Percentiles rank a stretch among this genome's conserved stretches.
Evolutionary conservation across 1,139 yeast genomes (phyloP).

Genomic region (Zygosaccharomyces sapae): DNA sequence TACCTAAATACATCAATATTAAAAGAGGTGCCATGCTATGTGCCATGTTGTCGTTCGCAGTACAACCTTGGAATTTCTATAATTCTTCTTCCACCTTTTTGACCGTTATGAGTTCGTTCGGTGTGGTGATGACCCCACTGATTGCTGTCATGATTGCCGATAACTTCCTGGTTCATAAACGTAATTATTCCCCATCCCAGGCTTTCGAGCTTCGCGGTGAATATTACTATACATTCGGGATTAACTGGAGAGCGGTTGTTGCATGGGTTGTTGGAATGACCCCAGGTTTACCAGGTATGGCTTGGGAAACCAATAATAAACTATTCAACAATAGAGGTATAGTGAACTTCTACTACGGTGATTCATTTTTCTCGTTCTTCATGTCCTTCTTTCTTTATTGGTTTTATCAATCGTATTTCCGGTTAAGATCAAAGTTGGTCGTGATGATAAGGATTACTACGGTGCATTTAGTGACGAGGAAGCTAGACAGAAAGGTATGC

Average conservation of each 20-base stretch:
- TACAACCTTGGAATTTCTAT: conserved; percentile 49
- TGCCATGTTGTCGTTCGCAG: conserved; percentile 43
- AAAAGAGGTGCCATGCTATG: conserved; percentile 47
- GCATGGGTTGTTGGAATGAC: conserved; percentile 42
- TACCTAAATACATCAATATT: conserved; percentile 49
- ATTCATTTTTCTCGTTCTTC: conserved; percentile 41
- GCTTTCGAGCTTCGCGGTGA: conserved; percentile 39
- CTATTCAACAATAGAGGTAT: conserved; percentile 38
- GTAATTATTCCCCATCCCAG: conserved; percentile 39
- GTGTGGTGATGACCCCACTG: conserved; percentile 45
- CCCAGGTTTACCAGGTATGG: conserved; percentile 46
- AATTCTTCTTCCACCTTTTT: conserved; percentile 44
- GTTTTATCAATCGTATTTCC: conserved; percentile 41
- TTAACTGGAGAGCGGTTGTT: conserved; percentile 43
- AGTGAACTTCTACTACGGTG: conserved; percentile 42
- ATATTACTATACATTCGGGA: conserved; percentile 40
- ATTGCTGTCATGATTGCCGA: conserved; percentile 44
- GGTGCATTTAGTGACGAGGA: conserved; percentile 40
- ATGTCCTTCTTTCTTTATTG: conserved; percentile 42
- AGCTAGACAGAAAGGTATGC: conserved; percentile 37
- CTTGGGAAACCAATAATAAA: conserved; percentile 35
- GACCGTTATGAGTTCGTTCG: conserved; percentile 44
- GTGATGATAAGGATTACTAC: conserved; percentile 41
- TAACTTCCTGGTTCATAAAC: conserved; percentile 39
- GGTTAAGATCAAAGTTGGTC: conserved; percentile 34